Conservation (phyloP, 257 asterid genomes). For the Striga asiatica region DNA sequence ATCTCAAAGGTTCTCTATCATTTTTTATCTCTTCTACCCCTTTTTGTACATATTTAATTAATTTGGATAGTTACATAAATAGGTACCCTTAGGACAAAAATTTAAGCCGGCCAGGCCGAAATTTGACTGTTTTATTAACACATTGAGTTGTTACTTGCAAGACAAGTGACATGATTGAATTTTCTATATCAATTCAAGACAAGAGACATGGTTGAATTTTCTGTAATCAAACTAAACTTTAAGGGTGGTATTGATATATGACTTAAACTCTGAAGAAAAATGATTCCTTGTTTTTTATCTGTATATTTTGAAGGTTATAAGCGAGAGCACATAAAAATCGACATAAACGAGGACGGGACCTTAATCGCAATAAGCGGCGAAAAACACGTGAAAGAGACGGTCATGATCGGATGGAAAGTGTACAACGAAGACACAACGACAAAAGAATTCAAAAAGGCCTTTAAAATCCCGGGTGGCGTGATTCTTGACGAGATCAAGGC, state of each 20-base stretch:
- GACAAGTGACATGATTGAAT: no score
- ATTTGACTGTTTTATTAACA: no score
- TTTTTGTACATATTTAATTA: not conserved
- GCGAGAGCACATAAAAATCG: slow-evolving; percentile 48
- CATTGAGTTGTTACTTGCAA: no score
- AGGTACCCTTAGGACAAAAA: no score
- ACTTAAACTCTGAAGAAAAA: not conserved
- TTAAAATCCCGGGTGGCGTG: slow-evolving; percentile 66
- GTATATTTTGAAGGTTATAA: slow-evolving; percentile 39
- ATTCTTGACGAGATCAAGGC: slow-evolving; percentile 61
- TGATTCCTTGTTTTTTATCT: not conserved
- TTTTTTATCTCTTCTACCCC: not conserved
- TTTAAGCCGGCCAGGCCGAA: no score
- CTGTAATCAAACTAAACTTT: no score
- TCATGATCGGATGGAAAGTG: slow-evolving; percentile 49
- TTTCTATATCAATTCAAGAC: no score
- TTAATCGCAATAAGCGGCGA: slow-evolving; percentile 46
- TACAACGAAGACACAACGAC: slow-evolving; percentile 38
- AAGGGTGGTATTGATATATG: not conserved
- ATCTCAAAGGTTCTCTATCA: slow-evolving; percentile 52
- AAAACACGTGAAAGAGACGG: slow-evolving; percentile 44
- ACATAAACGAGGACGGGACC: slow-evolving; percentile 65
- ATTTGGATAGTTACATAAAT: no score
- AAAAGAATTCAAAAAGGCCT: slow-evolving; percentile 52
- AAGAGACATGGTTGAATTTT: no score